Evolutionary conservation across 352 stramenopile species (phyloP), one percentile per base, ranked within the genome.

Genomic region (Thalassiosira exigua): DNA sequence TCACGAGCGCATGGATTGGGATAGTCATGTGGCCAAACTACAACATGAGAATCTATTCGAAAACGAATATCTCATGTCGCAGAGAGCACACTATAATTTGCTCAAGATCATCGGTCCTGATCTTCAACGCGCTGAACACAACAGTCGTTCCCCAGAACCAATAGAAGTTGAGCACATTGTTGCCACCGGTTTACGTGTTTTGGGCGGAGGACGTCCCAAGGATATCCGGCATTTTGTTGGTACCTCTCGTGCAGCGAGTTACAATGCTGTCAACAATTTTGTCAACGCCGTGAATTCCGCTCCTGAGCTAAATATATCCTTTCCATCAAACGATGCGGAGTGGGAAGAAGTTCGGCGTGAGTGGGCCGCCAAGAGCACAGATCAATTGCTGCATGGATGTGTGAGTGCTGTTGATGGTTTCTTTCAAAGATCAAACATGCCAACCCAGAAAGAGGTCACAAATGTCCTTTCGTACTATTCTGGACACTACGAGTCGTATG

Each of bases 381-480:
- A 69, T 24, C 19, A 51, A n/a, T 52, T 42, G 11, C 58, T 76
- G 19, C 2, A 22, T 69, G 67, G 67, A 19, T 21, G 14, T 61
- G 68, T 71, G 65, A 24, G 12, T 58, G 60, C 48, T 33, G 3
- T 71, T 5, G 75, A 84, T 44, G 75, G 75, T 53, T 80, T 67
- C 19, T 71, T 80, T 19, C 54, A 76, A 14, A 7, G 41, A n/a
- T 54, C 53, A 51, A 65, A 60, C n/a, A 79, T 14, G 24, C 75
- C 75, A 54, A 39, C 33, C 21, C 46, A 39, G 21, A 64, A 54
- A 32, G 57, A 79, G 32, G 57, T 59, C 12, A 52, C n/a, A 12
- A 81, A 77, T 81, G 42, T 74, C 12, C 1, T 70, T 17, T 62
- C 75, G 22, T 83, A 71, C 27, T 81, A 70, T 30, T 85, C 76